These are phyloP conservation scores for Xylaria venustula DNA, from an alignment of 495 filamentous ascomycete species.

Conservation along the genomic window DNA sequence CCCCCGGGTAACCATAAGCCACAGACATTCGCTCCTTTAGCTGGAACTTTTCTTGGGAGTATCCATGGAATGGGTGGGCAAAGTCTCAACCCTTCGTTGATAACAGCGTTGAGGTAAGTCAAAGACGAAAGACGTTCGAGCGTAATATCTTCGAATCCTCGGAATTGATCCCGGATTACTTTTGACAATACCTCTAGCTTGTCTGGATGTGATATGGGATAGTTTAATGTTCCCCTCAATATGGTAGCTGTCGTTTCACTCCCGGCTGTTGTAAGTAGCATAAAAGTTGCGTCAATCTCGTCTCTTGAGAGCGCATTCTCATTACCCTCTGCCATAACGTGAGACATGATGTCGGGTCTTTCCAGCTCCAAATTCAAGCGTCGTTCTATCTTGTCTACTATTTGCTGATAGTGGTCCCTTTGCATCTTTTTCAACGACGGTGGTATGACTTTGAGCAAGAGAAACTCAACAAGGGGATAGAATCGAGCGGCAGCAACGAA, in stretches of 20 bases:
- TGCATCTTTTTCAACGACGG: conserved; percentile 25
- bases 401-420: conserved; percentile 32
- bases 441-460: conserved; percentile 32
- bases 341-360: conserved; percentile 24
- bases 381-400: conserved; percentile 40
- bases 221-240: conserved; percentile 48
- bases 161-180: conserved; percentile 50
- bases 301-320: conserved; percentile 16
- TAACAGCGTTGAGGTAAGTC: conserved; percentile 43
- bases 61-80: conserved; percentile 33
- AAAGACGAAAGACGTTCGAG: conserved; percentile 36
- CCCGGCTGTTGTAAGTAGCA: conserved; percentile 39
- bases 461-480: conserved; percentile 28
- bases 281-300: conserved; percentile 44
- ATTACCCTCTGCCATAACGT: conserved; percentile 10
- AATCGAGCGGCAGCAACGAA: conserved; percentile 30
- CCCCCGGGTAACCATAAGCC: conserved; percentile 27
- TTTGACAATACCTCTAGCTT: conserved; percentile 33
- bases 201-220: conserved; percentile 44
- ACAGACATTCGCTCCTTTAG: conserved; percentile 31
- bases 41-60: conserved; percentile 30
- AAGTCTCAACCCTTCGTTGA: conserved; percentile 46
- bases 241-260: conserved; percentile 59
- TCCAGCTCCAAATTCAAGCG: conserved; percentile 31
- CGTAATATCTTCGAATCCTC: conserved; percentile 40